Evolutionary conservation across 2,329 filamentous ascomycete species (phyloP), one percentile per base, ranked within the genome.

Genomic region (Hypomyces rosellus): DNA sequence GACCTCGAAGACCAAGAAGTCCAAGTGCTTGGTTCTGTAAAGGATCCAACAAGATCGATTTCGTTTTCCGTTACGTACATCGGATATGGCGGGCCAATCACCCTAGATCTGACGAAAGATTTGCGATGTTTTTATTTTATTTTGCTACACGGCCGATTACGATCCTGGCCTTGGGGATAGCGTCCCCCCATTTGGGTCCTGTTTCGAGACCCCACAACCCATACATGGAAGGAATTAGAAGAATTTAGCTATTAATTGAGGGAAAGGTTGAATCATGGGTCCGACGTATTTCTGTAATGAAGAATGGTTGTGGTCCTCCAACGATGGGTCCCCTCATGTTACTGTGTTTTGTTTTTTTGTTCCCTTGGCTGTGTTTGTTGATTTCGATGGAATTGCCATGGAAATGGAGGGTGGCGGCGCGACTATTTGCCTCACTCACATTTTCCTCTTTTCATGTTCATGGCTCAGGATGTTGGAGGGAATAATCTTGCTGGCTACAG

Each of bases 1-100:
- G 55, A 62, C 70, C 30, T 72, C 68, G 52, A 79, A 82, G 74
- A 69, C 75, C 62, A 85, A 85, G 74, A 80, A 80, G 68, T 72
- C 73, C 58, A 86, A 85, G 74, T 88, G 85, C 74, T 78, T 77
- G 43, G 83, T 89, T 63, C 76, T 89, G 68, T 89, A 79, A 69
- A 66, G 56, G 49, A 14, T 36, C 38, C 45, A 15, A 20, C 25
- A 34, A 20, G 25, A 13, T 44, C 45, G 34, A 30, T 33, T 16
- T 47, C 42, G 48, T 38, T 46, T 50, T 40, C 48, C 34, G 44
- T 52, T 16, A 38, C 45, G 47, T 42, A 41, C 45, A 14, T 44
- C 45, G 43, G 41, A 49, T 46, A 40, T 44, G 48, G 42, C 20
- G 47, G 48, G 42, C 15, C 30, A 18, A 13, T 46, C 36, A 43